Conservation (phyloP, 164 flowering plant genomes). For the Berberis vulgaris region DNA sequence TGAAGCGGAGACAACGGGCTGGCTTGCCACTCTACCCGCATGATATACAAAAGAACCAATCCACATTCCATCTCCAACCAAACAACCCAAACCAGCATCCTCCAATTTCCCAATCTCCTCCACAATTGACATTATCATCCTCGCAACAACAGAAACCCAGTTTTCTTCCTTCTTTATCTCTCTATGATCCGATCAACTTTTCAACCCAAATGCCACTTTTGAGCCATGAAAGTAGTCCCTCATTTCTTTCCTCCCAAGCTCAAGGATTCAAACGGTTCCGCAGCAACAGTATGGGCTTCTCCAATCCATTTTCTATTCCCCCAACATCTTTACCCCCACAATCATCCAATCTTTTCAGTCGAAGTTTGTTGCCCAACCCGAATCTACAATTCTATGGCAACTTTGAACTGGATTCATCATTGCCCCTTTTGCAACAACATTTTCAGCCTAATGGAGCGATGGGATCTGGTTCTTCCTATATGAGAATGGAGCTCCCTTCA, state of each 20-base stretch:
- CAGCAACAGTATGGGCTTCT: constrained; percentile 5
- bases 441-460: constrained; percentile 4
- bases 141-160: constrained; percentile 14
- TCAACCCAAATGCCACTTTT: constrained; percentile 5
- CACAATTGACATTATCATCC: background rate
- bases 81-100: constrained; percentile 6
- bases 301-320: constrained; percentile 10
- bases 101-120: constrained; percentile 5
- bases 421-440: constrained; percentile 4
- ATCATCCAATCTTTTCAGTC: constrained; percentile 4
- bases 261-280: constrained; percentile 16
- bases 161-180: constrained; percentile 14
- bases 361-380: constrained; percentile 1
- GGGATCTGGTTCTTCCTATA: constrained; percentile 6
- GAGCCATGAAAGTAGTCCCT: constrained; percentile 2
- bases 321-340: background rate
- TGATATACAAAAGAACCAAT: constrained; percentile 22
- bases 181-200: constrained; percentile 18
- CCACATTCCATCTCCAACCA: constrained; percentile 10
- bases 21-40: constrained; percentile 49
- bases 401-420: constrained; percentile 11
- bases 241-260: constrained; percentile 6
- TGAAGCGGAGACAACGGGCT: constrained; percentile 40
- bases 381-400: constrained; percentile 12
- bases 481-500: constrained; percentile 25